Evolutionary conservation across 108 stramenopile genomes (phyloP).

Genomic region (Pseudonitzschia delicatissima): DNA sequence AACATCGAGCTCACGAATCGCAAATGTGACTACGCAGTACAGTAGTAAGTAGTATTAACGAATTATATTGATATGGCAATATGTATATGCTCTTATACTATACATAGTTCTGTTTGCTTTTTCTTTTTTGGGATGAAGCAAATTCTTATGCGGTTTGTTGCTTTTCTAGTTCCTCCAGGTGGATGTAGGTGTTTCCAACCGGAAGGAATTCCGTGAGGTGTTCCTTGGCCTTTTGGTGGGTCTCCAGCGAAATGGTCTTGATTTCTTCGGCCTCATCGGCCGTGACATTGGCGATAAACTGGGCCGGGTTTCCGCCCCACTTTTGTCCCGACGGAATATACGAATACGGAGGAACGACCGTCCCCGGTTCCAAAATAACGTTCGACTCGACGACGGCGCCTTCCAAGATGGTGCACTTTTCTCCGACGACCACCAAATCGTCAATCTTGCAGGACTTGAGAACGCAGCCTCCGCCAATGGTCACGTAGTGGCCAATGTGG

Average conservation of each 20-base stretch:
- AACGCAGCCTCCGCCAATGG: constrained; percentile 79
- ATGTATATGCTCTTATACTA: too few relatives aligned
- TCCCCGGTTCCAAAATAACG: constrained; percentile 86
- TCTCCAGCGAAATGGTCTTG: constrained; percentile 62
- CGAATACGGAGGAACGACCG: constrained; percentile 84
- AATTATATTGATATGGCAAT: too few relatives aligned
- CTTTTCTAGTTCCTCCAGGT: constrained; percentile 82
- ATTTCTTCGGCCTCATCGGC: constrained; percentile 70
- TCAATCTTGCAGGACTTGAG: constrained; percentile 81
- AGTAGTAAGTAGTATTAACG: too few relatives aligned
- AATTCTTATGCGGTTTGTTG: background rate
- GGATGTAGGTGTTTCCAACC: constrained; percentile 76
- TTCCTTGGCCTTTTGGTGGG: constrained; percentile 67
- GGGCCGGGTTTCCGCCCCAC: constrained; percentile 93
- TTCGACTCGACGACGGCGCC: constrained; percentile 84
- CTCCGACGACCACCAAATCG: constrained; percentile 81
- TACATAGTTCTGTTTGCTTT: too few relatives aligned
- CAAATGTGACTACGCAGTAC: too few relatives aligned
- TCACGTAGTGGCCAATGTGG: constrained; percentile 83
- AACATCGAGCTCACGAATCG: too few relatives aligned
- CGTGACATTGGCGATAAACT: constrained; percentile 67
- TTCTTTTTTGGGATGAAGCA: background rate
- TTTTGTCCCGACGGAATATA: constrained; percentile 84
- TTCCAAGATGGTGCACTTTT: constrained; percentile 87
- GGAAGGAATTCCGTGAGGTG: constrained; percentile 91